phyloP scores from a whole-genome alignment of 805 yeast species.

The Lipomyces sp. region DNA sequence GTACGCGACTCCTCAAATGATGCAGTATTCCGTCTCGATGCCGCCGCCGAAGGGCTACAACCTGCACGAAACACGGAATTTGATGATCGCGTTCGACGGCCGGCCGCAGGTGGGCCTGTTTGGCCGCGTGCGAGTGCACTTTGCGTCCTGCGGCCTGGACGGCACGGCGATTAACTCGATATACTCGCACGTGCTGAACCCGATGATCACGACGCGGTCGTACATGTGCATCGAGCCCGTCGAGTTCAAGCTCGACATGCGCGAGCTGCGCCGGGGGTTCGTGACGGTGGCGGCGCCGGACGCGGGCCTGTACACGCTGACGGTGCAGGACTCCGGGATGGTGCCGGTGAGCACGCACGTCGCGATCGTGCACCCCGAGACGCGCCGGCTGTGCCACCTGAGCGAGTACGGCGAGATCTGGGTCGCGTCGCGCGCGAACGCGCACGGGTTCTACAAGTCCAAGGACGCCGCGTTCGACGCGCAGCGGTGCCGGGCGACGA shows the following conservation, averaged over 20 bases:
- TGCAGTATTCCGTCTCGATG: conserved; percentile 64
- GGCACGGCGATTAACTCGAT: conserved; percentile 70
- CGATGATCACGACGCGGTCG: conserved; percentile 79
- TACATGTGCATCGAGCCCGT: conserved; percentile 86
- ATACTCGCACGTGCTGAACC: conserved; percentile 75
- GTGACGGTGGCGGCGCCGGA: conserved; percentile 65
- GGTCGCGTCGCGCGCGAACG: conserved; percentile 88
- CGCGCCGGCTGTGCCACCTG: conserved; percentile 66
- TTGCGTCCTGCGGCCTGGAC: conserved; percentile 61
- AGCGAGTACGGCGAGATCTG: conserved; percentile 98
- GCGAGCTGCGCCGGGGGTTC: conserved; percentile 85
- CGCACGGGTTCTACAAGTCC: conserved; percentile 51
- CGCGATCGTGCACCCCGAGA: conserved; percentile 94
- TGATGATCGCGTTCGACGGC: conserved; percentile 76
- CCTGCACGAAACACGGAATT: conserved; percentile 64
- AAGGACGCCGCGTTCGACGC: conserved; percentile 49
- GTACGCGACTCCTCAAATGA: conserved; percentile 78
- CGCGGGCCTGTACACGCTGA: conserved; percentile 47
- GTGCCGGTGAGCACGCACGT: conserved; percentile 93
- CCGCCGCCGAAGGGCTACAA: conserved; percentile 60
- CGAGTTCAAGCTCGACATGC: conserved; percentile 80
- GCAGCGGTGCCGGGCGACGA: conserved; percentile 59
- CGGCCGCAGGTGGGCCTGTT: conserved; percentile 66
- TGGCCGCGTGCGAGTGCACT: conserved; percentile 56
- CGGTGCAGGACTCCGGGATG: conserved; percentile 90